These are phyloP conservation scores for Capsicum rhomboideum DNA, from an alignment of 257 asterid species.

Conservation along the genomic window DNA sequence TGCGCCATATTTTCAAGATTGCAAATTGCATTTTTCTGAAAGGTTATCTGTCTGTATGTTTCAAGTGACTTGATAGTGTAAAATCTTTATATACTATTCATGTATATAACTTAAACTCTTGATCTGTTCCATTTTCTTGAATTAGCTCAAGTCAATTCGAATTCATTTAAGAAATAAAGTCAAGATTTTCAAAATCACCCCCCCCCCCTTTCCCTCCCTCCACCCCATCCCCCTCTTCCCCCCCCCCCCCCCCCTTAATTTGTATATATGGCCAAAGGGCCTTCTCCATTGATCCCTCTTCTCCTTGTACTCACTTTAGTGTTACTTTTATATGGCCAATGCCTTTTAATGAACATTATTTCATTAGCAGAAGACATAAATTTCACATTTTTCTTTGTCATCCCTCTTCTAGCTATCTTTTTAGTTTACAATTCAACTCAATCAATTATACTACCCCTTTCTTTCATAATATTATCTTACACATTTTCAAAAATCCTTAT, in stretches of 20 bases:
- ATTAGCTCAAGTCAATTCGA: neutral
- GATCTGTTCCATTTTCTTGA: neutral
- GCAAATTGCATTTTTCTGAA: neutral
- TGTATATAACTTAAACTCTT: neutral
- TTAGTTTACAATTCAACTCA: neutral
- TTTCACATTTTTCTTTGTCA: neutral
- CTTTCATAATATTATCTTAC: neutral
- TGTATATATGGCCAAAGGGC: neutral
- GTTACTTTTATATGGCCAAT: neutral
- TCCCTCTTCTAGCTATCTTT: neutral
- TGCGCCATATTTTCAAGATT: neutral
- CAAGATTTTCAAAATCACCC: neutral
- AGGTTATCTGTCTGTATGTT: neutral
- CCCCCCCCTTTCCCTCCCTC: neutral
- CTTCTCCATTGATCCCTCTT: conserved; percentile 10
- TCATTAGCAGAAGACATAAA: neutral
- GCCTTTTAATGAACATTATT: neutral
- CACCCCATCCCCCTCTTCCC: too few species aligned
- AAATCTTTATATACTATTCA: neutral
- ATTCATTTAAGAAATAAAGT: neutral
- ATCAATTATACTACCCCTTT: neutral
- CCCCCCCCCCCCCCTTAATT: neutral
- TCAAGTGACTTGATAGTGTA: neutral
- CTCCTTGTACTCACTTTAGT: conserved; percentile 1
- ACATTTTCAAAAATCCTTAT: neutral